Percentiles rank a stretch among this genome's conserved stretches.
Evolutionary conservation across 371 early-diverging fungal genomes (phyloP).

Genomic region (Rhizopus stolonifer): DNA sequence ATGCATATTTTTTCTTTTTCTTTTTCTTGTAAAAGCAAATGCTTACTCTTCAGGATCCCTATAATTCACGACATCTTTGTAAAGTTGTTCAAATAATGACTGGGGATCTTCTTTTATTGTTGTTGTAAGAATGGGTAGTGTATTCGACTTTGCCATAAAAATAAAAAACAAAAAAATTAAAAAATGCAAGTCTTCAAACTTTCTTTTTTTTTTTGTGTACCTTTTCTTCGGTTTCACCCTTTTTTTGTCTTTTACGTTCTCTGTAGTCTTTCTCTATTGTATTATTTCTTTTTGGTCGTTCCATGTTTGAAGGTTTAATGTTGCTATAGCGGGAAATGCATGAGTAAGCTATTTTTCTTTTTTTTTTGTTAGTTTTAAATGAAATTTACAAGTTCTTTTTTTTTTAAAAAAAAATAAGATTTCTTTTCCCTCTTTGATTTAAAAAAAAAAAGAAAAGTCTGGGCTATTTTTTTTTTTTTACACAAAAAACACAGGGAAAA

Average conservation of each 20-base stretch:
- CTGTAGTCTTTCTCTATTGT: slow-evolving; percentile 30
- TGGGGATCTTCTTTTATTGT: slow-evolving; percentile 1
- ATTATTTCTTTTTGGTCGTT: slow-evolving; percentile 28
- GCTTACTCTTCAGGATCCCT: slow-evolving; percentile 43
- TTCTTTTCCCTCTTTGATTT: not conserved
- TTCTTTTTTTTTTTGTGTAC: not conserved
- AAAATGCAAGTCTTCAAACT: no score
- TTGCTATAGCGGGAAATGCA: no score
- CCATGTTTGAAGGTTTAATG: no score
- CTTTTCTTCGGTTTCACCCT: slow-evolving; percentile 10
- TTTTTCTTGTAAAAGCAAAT: not conserved
- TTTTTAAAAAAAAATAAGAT: no score
- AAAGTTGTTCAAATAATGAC: slow-evolving; percentile 19
- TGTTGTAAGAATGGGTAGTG: not conserved
- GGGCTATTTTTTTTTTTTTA: not conserved
- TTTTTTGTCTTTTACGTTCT: slow-evolving; percentile 29
- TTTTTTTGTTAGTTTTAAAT: not conserved
- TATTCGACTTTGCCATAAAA: not conserved
- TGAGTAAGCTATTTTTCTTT: not conserved
- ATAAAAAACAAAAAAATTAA: not conserved
- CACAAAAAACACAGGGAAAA: not conserved
- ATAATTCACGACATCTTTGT: slow-evolving; percentile 27
- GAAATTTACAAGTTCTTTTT: not conserved
- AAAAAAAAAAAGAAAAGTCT: not conserved
- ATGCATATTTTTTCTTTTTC: not conserved